phyloP scores from a whole-genome alignment of 1,284 basidiomycete species.

The Butyriboletus appendiculatus region DNA sequence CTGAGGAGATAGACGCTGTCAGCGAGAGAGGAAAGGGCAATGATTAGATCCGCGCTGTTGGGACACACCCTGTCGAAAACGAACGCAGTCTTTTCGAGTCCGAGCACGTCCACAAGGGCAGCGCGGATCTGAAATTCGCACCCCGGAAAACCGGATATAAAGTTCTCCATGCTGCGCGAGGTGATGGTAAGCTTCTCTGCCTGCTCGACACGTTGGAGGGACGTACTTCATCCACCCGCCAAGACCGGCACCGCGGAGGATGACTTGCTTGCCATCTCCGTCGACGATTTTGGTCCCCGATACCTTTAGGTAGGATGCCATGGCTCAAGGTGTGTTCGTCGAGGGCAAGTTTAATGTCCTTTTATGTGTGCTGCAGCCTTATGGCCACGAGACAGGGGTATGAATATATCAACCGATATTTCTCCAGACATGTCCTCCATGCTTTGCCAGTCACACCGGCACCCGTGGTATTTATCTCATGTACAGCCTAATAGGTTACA shows the following conservation, averaged over 20 bases:
- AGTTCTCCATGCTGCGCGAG: conserved; percentile 58
- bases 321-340: conserved; percentile 7
- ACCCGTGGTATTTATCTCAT: conserved; percentile 3
- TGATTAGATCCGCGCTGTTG: background rate
- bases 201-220: conserved; percentile 9
- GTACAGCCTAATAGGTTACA: conserved; percentile 24
- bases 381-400: background rate
- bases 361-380: conserved; percentile 8
- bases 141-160: conserved; percentile 61
- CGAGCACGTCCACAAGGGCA: conserved; percentile 63
- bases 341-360: background rate
- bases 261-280: conserved; percentile 52
- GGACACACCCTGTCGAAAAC: conserved; percentile 71
- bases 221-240: conserved; percentile 72
- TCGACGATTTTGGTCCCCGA: conserved; percentile 59
- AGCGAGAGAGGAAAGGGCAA: background rate
- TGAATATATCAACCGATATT: background rate
- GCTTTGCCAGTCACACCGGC: background rate
- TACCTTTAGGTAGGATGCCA: conserved; percentile 49
- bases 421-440: too few relatives aligned
- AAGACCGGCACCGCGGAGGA: conserved; percentile 66
- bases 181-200: conserved; percentile 4
- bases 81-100: conserved; percentile 66
- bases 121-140: conserved; percentile 68
- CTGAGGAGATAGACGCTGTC: conserved; percentile 36